phyloP scores from a whole-genome alignment of 2,329 filamentous ascomycete genomes.

The Verticillium longisporum region DNA sequence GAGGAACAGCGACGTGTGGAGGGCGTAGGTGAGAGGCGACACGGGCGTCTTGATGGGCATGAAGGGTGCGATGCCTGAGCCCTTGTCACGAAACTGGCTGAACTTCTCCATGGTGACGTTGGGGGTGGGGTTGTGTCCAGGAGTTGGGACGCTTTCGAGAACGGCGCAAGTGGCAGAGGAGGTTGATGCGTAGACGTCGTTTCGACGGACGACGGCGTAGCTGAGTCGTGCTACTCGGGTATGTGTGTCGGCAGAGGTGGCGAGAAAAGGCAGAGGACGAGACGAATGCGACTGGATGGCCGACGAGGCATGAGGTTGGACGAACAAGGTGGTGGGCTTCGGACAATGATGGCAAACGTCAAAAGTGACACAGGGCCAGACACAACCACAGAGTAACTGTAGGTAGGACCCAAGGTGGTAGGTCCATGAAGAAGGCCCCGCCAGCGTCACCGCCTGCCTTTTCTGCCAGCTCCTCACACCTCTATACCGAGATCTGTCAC shows the following conservation, averaged over 20 bases:
- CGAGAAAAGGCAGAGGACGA: background rate
- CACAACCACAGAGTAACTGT: too few species aligned
- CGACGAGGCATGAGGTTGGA: background rate
- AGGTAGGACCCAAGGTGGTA: too few species aligned
- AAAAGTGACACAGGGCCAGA: too few species aligned
- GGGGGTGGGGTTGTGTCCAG: background rate
- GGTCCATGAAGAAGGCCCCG: background rate
- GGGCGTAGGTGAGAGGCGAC: slow-evolving; percentile 53
- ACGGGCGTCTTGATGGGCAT: slow-evolving; percentile 68
- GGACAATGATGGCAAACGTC: too few species aligned
- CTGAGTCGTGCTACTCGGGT: background rate
- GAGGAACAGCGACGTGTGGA: slow-evolving; percentile 68
- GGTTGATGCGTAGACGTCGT: too few species aligned
- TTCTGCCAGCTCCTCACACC: background rate
- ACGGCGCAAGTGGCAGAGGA: too few species aligned
- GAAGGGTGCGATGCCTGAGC: slow-evolving; percentile 93
- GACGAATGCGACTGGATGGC: background rate
- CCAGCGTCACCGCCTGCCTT: background rate
- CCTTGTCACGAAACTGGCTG: slow-evolving; percentile 86
- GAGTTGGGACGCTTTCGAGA: too few species aligned
- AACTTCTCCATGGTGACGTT: slow-evolving; percentile 74
- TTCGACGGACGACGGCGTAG: too few species aligned
- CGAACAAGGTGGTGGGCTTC: background rate
- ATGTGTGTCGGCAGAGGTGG: background rate
- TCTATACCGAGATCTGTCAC: background rate